Conservation (phyloP, 2,329 filamentous ascomycete genomes). For the Cladosporium sp. region DNA sequence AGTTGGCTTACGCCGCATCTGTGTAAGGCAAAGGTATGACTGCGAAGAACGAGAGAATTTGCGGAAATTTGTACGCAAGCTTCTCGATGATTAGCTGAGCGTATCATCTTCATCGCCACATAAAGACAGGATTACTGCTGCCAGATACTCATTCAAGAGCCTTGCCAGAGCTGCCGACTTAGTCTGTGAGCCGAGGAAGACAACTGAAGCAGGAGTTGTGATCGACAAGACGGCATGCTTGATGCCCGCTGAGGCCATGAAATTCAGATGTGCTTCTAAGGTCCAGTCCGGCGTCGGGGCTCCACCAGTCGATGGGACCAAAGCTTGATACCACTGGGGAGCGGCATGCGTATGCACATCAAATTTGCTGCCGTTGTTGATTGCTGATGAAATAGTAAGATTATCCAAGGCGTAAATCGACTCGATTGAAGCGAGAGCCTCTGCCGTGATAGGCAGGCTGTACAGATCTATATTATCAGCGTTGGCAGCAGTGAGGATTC, state of each 20-base stretch:
- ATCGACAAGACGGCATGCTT: constrained; percentile 28
- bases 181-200: constrained; percentile 22
- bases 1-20: constrained; percentile 9
- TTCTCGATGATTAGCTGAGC: background rate
- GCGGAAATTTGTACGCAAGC: constrained; percentile 7
- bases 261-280: constrained; percentile 24
- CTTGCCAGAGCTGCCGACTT: constrained; percentile 30
- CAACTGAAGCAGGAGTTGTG: constrained; percentile 32
- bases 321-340: constrained; percentile 27
- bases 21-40: constrained; percentile 13
- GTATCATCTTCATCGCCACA: background rate
- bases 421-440: constrained; percentile 27
- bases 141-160: constrained; percentile 30
- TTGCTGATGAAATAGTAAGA: constrained; percentile 13
- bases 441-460: constrained; percentile 26
- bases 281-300: constrained; percentile 29
- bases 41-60: constrained; percentile 13
- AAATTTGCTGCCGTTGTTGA: constrained; percentile 22
- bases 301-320: constrained; percentile 31
- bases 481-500: constrained; percentile 4
- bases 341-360: constrained; percentile 35
- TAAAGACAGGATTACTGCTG: background rate
- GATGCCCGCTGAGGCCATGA: constrained; percentile 27
- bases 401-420: constrained; percentile 16
- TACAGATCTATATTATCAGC: constrained; percentile 26